phyloP scores from a whole-genome alignment of 2,329 filamentous ascomycete species.

The Fusarium coffeatum region DNA sequence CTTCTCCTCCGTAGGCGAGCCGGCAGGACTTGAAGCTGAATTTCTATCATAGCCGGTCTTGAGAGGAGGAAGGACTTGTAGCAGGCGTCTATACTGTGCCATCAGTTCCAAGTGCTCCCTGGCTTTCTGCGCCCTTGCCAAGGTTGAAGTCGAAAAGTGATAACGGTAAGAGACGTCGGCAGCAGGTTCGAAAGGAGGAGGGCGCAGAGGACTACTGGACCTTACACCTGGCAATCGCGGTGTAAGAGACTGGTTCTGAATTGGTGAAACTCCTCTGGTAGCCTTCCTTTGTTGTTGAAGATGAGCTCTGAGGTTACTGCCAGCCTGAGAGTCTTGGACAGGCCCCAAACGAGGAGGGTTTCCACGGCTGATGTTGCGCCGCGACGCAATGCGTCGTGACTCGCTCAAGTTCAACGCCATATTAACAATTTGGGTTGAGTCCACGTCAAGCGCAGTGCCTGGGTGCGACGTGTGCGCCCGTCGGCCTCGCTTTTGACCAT shows the following conservation, averaged over 20 bases:
- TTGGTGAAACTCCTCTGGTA: conserved; percentile 72
- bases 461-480: conserved; percentile 34
- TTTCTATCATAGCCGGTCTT: conserved; percentile 57
- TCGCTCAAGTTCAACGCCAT: conserved; percentile 92
- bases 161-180: conserved; percentile 65
- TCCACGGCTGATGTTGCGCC: conserved; percentile 65
- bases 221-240: conserved; percentile 56
- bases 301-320: conserved; percentile 73
- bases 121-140: conserved; percentile 85
- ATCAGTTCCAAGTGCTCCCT: conserved; percentile 87
- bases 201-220: conserved; percentile 59
- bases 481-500: conserved; percentile 26
- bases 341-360: conserved; percentile 64
- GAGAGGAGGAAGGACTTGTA: conserved; percentile 83
- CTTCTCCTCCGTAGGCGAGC: conserved; percentile 53
- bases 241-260: conserved; percentile 58
- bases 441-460: conserved; percentile 67
- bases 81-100: conserved; percentile 81
- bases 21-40: conserved; percentile 56
- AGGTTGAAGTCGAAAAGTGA: conserved; percentile 81
- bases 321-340: conserved; percentile 63
- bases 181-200: conserved; percentile 57
- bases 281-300: conserved; percentile 76
- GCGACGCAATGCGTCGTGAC: conserved; percentile 73
- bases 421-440: conserved; percentile 90